Base-by-base conservation (phyloP, 371 early-diverging fungal species). In the Mucor racemosus region DNA sequence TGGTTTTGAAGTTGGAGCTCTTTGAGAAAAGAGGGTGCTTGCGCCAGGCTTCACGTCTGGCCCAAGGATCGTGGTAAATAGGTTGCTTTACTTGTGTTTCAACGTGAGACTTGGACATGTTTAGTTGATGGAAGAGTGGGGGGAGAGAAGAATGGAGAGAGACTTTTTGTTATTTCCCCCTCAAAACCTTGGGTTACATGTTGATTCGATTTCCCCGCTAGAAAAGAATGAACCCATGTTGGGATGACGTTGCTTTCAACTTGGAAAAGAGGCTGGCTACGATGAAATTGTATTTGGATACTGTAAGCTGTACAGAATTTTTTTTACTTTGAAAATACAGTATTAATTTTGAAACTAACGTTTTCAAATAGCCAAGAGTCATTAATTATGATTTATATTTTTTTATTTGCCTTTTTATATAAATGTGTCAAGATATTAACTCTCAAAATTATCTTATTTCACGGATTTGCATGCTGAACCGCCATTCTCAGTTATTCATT, bases 41-140 rank as follows among this genome's bases (percentile, higher is more conserved):
- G 68, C 96, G 91, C 95, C 95, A 96, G 59, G 90, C 90, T 69
- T 96, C 95, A 67, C 94, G 90, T 67, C 79, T 72, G 48, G 90
- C 91, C 96, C 96, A 95, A 34, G 96, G 96, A 73, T 93, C 92
- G 76, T 77, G 75, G 57, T 82, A 82, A 33, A 71, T 64, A 38
- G 79, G 78, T 33, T 64, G 67, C 59, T 67, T 69, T 50, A 67
- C 69, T 65, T 82, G 80, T 53, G 75, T 42, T 76, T 82, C 79
- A 66, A 65, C 67, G 67, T 82, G 83, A 61, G 67, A 64, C 58
- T 76, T 69, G 55, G 41, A 58, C 75, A 77, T 58, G 38, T 66
- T 21, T 41, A n/a, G 48, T 38, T 56, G 66, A 66, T 60, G 66
- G 54, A 58, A 44, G 54, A 26, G 42, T 14, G 42, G 26, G 48